Evolutionary conservation across 2,329 filamentous ascomycete species (phyloP).

Genomic region (Trichocomaceae sp.): DNA sequence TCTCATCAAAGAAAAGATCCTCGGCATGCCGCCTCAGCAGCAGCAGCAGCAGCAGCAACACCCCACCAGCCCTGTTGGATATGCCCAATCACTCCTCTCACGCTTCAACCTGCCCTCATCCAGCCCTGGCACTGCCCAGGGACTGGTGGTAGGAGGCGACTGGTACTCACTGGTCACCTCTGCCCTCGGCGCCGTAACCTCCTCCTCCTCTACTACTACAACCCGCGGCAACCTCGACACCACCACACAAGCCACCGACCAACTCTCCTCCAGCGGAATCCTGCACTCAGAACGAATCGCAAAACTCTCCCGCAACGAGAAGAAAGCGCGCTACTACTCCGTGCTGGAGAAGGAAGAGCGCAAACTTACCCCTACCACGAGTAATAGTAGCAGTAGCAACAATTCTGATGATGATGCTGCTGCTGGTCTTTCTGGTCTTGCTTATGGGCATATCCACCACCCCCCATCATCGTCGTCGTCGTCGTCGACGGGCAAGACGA

Average conservation of each 20-base stretch:
- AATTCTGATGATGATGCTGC: constrained; percentile 22
- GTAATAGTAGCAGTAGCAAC: neutral
- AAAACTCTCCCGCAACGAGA: constrained; percentile 55
- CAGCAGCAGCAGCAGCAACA: constrained; percentile 38
- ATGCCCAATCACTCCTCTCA: constrained; percentile 75
- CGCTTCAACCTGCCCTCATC: constrained; percentile 72
- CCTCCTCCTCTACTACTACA: constrained; percentile 16
- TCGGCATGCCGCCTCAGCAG: constrained; percentile 64
- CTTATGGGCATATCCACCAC: too few species aligned
- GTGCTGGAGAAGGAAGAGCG: constrained; percentile 74
- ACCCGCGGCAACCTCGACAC: constrained; percentile 32
- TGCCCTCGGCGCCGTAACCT: constrained; percentile 59
- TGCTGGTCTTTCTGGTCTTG: constrained; percentile 35
- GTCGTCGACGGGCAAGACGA: constrained; percentile 15
- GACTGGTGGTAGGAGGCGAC: constrained; percentile 48
- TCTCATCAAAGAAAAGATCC: constrained; percentile 63
- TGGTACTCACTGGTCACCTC: constrained; percentile 72
- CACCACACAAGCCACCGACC: constrained; percentile 35
- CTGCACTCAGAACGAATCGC: constrained; percentile 66
- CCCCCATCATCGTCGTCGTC: neutral
- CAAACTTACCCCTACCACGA: constrained; percentile 39
- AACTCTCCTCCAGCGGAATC: constrained; percentile 52
- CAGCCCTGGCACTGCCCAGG: constrained; percentile 39
- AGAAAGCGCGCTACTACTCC: constrained; percentile 66
- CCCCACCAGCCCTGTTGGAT: constrained; percentile 40